Percentiles rank a stretch among this genome's conserved stretches.
Conservation (phyloP, 768 basidiomycete genomes). For the Xerocomus brunneocitrinus region DNA sequence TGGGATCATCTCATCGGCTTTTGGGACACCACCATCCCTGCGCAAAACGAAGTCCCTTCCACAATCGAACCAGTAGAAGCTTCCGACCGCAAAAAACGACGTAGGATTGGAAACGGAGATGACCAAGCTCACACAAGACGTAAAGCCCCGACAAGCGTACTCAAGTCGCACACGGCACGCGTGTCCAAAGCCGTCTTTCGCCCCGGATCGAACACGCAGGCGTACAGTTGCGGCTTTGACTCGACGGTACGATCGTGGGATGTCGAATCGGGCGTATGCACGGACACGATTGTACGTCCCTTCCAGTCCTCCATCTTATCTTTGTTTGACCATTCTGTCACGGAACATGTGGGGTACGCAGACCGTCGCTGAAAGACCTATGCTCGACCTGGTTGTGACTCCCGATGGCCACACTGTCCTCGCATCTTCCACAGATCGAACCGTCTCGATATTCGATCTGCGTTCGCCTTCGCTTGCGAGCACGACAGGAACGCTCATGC, state of each 20-base stretch:
- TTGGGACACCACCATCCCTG: conserved; percentile 66
- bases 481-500: conserved; percentile 44
- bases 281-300: conserved; percentile 55
- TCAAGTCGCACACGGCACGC: conserved; percentile 80
- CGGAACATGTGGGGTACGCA: conserved; percentile 20
- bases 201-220: conserved; percentile 35
- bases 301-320: neutral
- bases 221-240: conserved; percentile 82
- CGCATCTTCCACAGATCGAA: conserved; percentile 71
- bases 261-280: conserved; percentile 68
- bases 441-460: conserved; percentile 66
- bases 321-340: neutral
- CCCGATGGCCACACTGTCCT: conserved; percentile 43
- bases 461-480: conserved; percentile 39
- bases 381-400: conserved; percentile 57
- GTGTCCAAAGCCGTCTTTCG: conserved; percentile 72
- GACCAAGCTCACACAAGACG: conserved; percentile 37
- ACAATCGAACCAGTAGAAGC: neutral
- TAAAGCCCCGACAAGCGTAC: conserved; percentile 66
- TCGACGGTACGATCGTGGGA: conserved; percentile 91
- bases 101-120: conserved; percentile 43
- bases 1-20: conserved; percentile 87
- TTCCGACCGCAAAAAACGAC: conserved; percentile 51
- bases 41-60: conserved; percentile 53
- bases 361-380: conserved; percentile 70